A percentile compares a stretch with the other conserved stretches of the same genome.
phyloP scores from a whole-genome alignment of 805 yeast species.

The Danielozyma ontarioensis region DNA sequence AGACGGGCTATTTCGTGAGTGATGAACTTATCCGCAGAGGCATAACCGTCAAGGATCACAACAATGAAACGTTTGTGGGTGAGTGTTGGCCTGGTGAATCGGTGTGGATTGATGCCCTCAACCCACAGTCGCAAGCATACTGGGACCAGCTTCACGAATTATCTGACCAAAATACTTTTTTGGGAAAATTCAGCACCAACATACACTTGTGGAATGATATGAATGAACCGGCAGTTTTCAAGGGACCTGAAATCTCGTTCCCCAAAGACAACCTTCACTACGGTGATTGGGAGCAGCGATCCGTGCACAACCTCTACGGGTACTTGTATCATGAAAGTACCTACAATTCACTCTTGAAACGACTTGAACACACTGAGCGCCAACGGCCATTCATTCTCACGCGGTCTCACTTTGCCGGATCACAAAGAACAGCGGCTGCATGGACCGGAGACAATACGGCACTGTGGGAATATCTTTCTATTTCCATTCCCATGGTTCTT shows the following conservation, averaged over 20 bases:
- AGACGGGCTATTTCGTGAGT: constrained; percentile 63
- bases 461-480: constrained; percentile 78
- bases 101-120: constrained; percentile 84
- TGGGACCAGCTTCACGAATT: constrained; percentile 57
- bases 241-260: constrained; percentile 90
- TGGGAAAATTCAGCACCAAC: constrained; percentile 51
- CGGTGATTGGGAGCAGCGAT: constrained; percentile 85
- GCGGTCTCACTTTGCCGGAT: constrained; percentile 83
- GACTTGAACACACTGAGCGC: constrained; percentile 41
- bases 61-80: constrained; percentile 59
- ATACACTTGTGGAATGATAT: constrained; percentile 93
- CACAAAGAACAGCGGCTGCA: constrained; percentile 86
- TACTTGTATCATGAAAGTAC: constrained; percentile 78
- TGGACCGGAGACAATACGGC: constrained; percentile 99
- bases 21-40: constrained; percentile 38
- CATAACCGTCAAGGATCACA: constrained; percentile 43
- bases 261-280: constrained; percentile 77
- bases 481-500: constrained; percentile 83
- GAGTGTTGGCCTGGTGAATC: constrained; percentile 99
- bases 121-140: constrained; percentile 51
- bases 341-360: constrained; percentile 51
- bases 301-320: constrained; percentile 85
- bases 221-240: constrained; percentile 95
- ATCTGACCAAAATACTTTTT: constrained; percentile 32
- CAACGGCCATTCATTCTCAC: constrained; percentile 84